Evolutionary conservation across 2,329 filamentous ascomycete genomes (phyloP).

Genomic region (Amauroascus verrucosus): DNA sequence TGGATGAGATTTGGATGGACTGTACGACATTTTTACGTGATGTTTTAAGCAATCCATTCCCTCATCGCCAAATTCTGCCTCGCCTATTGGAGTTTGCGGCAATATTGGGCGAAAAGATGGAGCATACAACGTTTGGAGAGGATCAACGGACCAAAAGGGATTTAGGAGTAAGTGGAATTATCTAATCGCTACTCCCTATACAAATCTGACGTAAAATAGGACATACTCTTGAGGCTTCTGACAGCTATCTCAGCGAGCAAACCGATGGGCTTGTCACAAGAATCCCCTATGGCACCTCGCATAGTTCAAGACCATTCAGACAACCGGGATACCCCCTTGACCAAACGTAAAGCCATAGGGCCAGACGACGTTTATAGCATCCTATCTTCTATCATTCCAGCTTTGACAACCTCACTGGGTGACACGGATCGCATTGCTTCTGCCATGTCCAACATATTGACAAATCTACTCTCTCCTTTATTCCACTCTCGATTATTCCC

Average conservation of each 20-base stretch:
- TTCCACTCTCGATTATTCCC: conserved; percentile 81
- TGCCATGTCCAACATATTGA: conserved; percentile 70
- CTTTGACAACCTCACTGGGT: conserved; percentile 69
- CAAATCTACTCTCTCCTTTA: conserved; percentile 69
- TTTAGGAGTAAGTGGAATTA: conserved; percentile 55
- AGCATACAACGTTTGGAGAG: conserved; percentile 96
- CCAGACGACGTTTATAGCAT: conserved; percentile 71
- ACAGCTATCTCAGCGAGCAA: conserved; percentile 91
- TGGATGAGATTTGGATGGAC: conserved; percentile 96
- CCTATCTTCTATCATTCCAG: conserved; percentile 66
- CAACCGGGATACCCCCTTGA: conserved; percentile 24
- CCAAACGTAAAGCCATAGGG: conserved; percentile 32
- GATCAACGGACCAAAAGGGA: conserved; percentile 86
- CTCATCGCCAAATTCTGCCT: conserved; percentile 81
- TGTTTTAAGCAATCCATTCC: conserved; percentile 83
- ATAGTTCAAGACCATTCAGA: conserved; percentile 34
- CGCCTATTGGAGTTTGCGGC: conserved; percentile 79
- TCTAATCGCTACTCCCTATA: background rate
- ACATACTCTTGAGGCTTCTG: conserved; percentile 76
- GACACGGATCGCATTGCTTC: conserved; percentile 73
- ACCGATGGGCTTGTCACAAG: conserved; percentile 60
- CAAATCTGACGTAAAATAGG: conserved; percentile 42
- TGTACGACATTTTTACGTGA: conserved; percentile 86
- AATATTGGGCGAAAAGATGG: conserved; percentile 85
- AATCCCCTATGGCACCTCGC: conserved; percentile 35